These are phyloP conservation scores for Euphorbia peplus DNA, from an alignment of 345 rosid species.

Conservation along the genomic window DNA sequence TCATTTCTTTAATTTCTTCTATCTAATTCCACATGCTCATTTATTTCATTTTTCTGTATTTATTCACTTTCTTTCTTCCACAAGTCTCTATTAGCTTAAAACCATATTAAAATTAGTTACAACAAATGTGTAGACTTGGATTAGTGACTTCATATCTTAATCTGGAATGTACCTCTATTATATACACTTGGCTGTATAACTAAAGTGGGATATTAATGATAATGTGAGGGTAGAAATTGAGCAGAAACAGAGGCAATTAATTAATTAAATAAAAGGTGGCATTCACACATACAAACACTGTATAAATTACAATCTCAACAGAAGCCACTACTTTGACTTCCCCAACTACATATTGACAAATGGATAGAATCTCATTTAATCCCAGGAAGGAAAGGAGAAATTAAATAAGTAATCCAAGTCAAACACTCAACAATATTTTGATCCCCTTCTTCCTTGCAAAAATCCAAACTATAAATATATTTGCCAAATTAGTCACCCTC, in stretches of 20 bases:
- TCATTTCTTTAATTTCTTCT: background rate
- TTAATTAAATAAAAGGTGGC: background rate
- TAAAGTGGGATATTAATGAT: background rate
- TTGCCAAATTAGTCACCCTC: too few relatives aligned
- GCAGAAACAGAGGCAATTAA: background rate
- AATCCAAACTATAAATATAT: background rate
- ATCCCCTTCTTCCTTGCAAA: background rate
- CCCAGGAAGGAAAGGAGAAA: background rate
- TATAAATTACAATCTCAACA: background rate
- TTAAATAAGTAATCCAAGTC: background rate
- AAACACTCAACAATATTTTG: background rate
- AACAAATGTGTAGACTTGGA: background rate
- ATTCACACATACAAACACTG: background rate
- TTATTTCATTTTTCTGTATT: too few relatives aligned
- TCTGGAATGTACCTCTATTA: background rate
- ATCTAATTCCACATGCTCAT: background rate
- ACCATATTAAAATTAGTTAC: background rate
- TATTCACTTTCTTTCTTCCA: background rate
- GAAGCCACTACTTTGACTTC: slow-evolving; percentile 6
- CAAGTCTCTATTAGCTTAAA: background rate
- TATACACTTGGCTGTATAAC: background rate
- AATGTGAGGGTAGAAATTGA: too few relatives aligned
- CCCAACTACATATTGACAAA: background rate
- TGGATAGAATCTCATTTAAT: background rate
- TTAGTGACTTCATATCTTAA: too few relatives aligned